These are phyloP conservation scores for Balakata baccata DNA, from an alignment of 345 rosid genomes.

Conservation along the genomic window DNA sequence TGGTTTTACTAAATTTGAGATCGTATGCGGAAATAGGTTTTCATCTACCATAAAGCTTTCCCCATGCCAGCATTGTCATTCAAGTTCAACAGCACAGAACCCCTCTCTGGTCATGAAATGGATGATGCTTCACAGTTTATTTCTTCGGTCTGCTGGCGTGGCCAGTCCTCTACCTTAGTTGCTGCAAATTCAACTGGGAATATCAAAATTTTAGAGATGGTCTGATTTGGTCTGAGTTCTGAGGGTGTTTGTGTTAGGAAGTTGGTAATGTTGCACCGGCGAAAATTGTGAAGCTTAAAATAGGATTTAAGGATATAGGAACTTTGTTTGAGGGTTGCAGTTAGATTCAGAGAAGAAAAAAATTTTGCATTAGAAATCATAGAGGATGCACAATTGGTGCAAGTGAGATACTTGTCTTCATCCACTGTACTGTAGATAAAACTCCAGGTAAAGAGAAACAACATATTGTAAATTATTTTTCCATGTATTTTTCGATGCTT, in stretches of 20 bases:
- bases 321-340: background rate
- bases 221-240: conserved; percentile 21
- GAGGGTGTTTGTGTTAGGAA: background rate
- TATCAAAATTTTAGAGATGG: conserved; percentile 88
- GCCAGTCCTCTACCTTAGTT: conserved; percentile 66
- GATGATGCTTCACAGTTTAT: conserved; percentile 70
- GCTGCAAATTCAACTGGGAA: conserved; percentile 92
- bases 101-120: conserved; percentile 53
- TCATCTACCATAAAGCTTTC: conserved; percentile 90
- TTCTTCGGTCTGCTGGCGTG: conserved; percentile 88
- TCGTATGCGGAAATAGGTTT: conserved; percentile 48
- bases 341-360: conserved; percentile 2
- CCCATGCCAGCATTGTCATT: conserved; percentile 88
- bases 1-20: conserved; percentile 4
- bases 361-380: conserved; percentile 36
- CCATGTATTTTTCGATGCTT: conserved; percentile 15
- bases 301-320: conserved; percentile 20
- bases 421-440: conserved; percentile 34
- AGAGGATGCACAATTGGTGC: conserved; percentile 24
- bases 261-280: conserved; percentile 4
- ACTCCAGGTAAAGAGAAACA: background rate
- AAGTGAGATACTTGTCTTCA: conserved; percentile 13
- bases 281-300: conserved; percentile 1
- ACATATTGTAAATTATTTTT: background rate
- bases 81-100: conserved; percentile 63